phyloP scores from a whole-genome alignment of 345 rosid species.

The Garcia nutans region DNA sequence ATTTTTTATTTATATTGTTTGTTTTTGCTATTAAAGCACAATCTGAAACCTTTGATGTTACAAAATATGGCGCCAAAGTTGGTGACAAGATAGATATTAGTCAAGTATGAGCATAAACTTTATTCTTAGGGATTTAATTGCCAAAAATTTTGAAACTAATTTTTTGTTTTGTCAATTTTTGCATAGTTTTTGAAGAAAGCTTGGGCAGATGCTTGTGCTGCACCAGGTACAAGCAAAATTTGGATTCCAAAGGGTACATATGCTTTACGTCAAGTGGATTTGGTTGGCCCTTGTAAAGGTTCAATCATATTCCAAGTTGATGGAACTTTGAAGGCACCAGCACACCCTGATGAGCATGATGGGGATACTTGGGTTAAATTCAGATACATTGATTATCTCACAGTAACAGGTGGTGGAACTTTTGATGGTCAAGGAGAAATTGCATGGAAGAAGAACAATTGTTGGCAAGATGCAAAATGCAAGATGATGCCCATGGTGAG shows the following conservation, averaged over 20 bases:
- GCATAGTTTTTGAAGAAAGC: neutral
- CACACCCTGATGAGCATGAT: neutral
- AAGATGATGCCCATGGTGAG: slow-evolving; percentile 23
- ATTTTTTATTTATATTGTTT: no score
- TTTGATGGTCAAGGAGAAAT: slow-evolving; percentile 32
- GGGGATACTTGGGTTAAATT: slow-evolving; percentile 28
- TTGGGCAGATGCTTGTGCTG: neutral
- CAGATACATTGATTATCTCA: slow-evolving; percentile 12
- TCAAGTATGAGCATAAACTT: neutral
- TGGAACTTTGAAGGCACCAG: slow-evolving; percentile 31
- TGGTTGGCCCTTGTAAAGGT: slow-evolving; percentile 39
- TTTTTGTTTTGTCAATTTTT: neutral
- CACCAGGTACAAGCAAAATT: neutral
- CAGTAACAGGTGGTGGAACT: slow-evolving; percentile 26
- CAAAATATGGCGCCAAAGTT: neutral
- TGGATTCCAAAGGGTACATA: slow-evolving; percentile 31
- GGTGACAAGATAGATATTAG: neutral
- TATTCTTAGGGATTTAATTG: neutral
- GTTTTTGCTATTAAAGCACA: neutral
- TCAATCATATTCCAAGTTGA: neutral
- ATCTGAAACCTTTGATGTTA: no score
- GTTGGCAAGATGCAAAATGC: slow-evolving; percentile 22
- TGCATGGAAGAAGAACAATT: slow-evolving; percentile 29
- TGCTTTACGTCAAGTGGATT: slow-evolving; percentile 1
- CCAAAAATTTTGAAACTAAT: neutral